A percentile compares a stretch with the other conserved stretches of the same genome.
Conservation (phyloP, 768 basidiomycete species). For the Termitomyces heimii region DNA sequence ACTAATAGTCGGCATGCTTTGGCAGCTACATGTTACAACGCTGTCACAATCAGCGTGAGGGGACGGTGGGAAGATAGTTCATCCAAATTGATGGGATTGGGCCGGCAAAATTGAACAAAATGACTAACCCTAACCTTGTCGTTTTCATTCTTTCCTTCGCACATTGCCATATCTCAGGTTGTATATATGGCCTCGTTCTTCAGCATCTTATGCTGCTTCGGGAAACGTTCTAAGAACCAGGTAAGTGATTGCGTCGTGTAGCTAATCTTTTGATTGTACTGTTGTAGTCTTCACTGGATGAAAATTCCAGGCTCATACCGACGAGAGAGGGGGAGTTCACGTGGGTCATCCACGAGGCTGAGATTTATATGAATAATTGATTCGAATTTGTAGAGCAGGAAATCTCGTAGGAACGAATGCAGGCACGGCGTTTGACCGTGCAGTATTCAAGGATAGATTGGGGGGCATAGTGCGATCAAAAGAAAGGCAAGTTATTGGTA, state of each 20-base stretch:
- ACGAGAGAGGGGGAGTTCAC: slow-evolving; percentile 9
- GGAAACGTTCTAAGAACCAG: slow-evolving; percentile 12
- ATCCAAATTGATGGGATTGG: background rate
- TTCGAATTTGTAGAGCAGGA: background rate
- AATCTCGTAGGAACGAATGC: background rate
- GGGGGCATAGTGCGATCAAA: slow-evolving; percentile 50
- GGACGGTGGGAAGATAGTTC: background rate
- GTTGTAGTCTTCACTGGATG: slow-evolving; percentile 14
- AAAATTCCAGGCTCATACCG: slow-evolving; percentile 23
- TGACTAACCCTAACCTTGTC: slow-evolving; percentile 12
- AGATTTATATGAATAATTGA: background rate
- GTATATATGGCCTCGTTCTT: slow-evolving; percentile 13
- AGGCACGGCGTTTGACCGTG: slow-evolving; percentile 31
- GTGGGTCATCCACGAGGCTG: slow-evolving; percentile 4
- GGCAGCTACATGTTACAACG: background rate
- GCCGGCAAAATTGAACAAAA: background rate
- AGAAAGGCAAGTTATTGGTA: slow-evolving; percentile 37
- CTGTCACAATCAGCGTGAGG: background rate
- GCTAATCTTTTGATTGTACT: background rate
- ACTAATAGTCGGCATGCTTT: background rate
- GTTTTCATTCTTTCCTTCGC: background rate
- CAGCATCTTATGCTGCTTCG: slow-evolving; percentile 17
- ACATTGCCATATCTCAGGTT: background rate
- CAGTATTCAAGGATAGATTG: slow-evolving; percentile 44
- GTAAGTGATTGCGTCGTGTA: slow-evolving; percentile 2